Base-by-base conservation (phyloP, 441 rosid species). In the Adansonia madagascariensis region DNA sequence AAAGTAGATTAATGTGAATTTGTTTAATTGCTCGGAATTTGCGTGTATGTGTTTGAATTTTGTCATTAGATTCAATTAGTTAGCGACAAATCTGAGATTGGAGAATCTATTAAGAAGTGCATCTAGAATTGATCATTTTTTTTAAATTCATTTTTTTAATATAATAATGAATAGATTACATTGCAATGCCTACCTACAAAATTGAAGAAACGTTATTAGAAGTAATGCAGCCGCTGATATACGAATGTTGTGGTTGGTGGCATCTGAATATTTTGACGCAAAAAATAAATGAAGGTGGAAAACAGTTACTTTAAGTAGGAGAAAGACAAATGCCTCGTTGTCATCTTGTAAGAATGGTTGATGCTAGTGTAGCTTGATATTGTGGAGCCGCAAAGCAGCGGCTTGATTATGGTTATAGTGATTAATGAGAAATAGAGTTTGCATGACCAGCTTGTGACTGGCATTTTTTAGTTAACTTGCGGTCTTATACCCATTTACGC, bases 191-290 rank as follows among this genome's bases (percentile, higher is more conserved):
- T 9, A 35, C 5, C 49, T 27, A 53, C 15, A 66, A 9, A 18
- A 15, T 17, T 55, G 62, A 31, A 39, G 10, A 71, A 53, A 71
- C 31, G 20, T 10, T 44, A 6, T 44, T 66, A 44, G 55, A 46
- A 66, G 27, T 17, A 18, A 8, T 44, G 50, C 17, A 66, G 71
- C 15, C 18, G 31, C 71, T 43, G 50, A 66, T 20, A 10, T 9
- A n/a, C 44, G 27, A 44, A 67, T 46, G 55, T 67, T 53, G 20
- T 47, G 31, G 12, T 67, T 67, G 55, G 39, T 67, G 20, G 53
- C 14, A 12, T 67, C 35, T 1, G 71, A 20, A 60, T 60, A 22
- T 60, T 6, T 60, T 60, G 11, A 60, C 3, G 39, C 6, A 60
- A 60, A 60, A 60, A 8, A 60, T 60, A 60, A 17, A 8, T 53